These are phyloP conservation scores for Microbotryum lychnidis-dioicae DNA, from an alignment of 1,284 basidiomycete genomes.

Conservation along the genomic window DNA sequence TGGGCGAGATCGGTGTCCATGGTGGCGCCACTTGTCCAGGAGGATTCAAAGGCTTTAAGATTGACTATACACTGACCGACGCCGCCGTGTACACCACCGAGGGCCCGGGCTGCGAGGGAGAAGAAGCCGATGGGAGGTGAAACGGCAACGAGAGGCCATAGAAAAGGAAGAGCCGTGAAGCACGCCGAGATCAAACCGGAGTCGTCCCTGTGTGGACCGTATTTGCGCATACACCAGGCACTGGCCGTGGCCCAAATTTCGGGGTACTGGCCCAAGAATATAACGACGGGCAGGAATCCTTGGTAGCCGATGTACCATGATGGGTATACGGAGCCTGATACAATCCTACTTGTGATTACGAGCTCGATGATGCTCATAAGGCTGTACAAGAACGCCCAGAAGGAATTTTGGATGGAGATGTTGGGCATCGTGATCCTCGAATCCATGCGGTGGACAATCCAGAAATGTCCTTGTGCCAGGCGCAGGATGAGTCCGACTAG, in stretches of 20 bases:
- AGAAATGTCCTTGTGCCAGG: slow-evolving; percentile 10
- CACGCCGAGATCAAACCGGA: background rate
- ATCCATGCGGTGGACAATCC: slow-evolving; percentile 15
- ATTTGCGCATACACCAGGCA: slow-evolving; percentile 12
- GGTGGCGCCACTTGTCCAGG: too few relatives aligned
- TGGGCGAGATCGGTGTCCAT: too few relatives aligned
- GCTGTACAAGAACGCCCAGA: slow-evolving; percentile 11
- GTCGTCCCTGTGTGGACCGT: slow-evolving; percentile 9
- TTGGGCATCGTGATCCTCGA: slow-evolving; percentile 17
- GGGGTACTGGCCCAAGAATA: slow-evolving; percentile 12
- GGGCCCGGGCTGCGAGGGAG: background rate
- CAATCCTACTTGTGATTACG: slow-evolving; percentile 1
- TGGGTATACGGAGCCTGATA: background rate
- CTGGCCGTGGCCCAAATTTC: slow-evolving; percentile 13
- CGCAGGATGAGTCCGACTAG: slow-evolving; percentile 6
- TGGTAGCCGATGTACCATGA: background rate
- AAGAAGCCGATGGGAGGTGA: slow-evolving; percentile 6
- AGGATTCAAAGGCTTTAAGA: too few relatives aligned
- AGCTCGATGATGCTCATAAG: slow-evolving; percentile 8
- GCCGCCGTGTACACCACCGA: slow-evolving; percentile 1
- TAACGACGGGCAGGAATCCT: slow-evolving; percentile 4
- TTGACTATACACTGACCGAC: too few relatives aligned
- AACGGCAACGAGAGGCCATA: slow-evolving; percentile 5
- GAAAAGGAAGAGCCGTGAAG: slow-evolving; percentile 5
- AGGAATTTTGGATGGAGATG: background rate